Conservation (phyloP, 2,329 filamentous ascomycete species). For the Colletotrichum tropicicola region DNA sequence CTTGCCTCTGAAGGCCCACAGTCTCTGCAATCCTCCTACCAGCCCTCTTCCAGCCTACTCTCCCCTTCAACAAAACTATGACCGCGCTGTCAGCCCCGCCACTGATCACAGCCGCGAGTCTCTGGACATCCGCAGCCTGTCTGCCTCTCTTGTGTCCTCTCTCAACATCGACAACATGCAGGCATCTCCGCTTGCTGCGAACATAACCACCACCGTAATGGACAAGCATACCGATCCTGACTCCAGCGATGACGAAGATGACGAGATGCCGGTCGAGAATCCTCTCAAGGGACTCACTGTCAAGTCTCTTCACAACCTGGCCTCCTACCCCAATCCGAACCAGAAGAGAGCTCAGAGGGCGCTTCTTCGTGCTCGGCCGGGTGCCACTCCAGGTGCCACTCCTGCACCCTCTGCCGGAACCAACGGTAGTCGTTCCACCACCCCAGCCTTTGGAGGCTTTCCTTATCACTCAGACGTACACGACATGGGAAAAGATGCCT, state of each 20-base stretch:
- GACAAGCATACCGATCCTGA: conserved; percentile 35
- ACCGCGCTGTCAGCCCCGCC: conserved; percentile 57
- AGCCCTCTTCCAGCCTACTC: conserved; percentile 49
- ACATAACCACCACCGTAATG: conserved; percentile 35
- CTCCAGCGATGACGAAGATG: conserved; percentile 35
- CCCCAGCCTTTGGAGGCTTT: conserved; percentile 1
- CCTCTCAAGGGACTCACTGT: conserved; percentile 49
- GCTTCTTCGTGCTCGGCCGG: conserved; percentile 43
- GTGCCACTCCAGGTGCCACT: no score
- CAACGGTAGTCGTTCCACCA: conserved; percentile 28
- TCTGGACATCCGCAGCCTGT: conserved; percentile 21
- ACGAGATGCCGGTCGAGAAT: conserved; percentile 37
- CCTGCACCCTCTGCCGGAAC: conserved; percentile 27
- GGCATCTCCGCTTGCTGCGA: conserved; percentile 32
- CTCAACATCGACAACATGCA: conserved; percentile 36
- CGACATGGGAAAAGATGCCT: not conserved
- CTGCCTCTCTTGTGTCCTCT: conserved; percentile 38
- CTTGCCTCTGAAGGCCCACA: conserved; percentile 42
- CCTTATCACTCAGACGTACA: not conserved
- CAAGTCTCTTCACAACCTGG: conserved; percentile 61
- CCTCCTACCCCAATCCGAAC: conserved; percentile 64
- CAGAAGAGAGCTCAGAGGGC: conserved; percentile 60
- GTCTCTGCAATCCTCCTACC: conserved; percentile 32
- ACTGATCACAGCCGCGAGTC: conserved; percentile 12
- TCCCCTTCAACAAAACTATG: conserved; percentile 63